Evolutionary conservation across 345 rosid genomes (phyloP).

Genomic region (Rhodamnia argentea): DNA sequence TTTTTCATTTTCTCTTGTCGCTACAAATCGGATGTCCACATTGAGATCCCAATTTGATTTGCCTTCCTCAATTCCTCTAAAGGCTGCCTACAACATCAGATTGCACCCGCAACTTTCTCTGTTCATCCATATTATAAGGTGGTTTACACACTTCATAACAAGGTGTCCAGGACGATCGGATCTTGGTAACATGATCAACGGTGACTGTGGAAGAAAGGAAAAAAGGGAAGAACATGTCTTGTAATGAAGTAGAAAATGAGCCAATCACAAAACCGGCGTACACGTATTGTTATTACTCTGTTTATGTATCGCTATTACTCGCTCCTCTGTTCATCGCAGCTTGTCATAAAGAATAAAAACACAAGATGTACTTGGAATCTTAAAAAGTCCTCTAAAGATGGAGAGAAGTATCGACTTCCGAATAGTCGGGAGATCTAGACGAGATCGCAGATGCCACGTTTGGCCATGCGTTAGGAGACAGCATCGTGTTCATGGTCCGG

Average conservation of each 20-base stretch:
- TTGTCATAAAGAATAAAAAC: neutral
- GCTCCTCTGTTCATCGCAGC: neutral
- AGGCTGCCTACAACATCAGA: neutral
- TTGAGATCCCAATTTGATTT: neutral
- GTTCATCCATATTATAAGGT: neutral
- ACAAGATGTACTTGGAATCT: neutral
- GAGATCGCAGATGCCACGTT: neutral
- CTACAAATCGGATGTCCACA: neutral
- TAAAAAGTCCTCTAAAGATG: slow-evolving; percentile 20
- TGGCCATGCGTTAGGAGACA: slow-evolving; percentile 16
- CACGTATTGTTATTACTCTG: neutral
- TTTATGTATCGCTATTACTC: neutral
- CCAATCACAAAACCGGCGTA: neutral
- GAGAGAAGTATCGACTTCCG: slow-evolving; percentile 69
- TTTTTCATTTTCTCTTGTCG: neutral
- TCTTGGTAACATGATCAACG: neutral
- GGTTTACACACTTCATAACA: neutral
- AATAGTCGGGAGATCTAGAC: slow-evolving; percentile 19
- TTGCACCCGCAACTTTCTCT: neutral
- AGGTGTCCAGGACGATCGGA: neutral
- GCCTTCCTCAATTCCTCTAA: neutral
- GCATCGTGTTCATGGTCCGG: slow-evolving; percentile 3
- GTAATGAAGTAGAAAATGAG: neutral
- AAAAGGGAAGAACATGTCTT: neutral
- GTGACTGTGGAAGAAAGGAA: neutral